These are phyloP conservation scores for Scalesia atractyloides DNA, from an alignment of 129 eudicot species.

Conservation along the genomic window DNA sequence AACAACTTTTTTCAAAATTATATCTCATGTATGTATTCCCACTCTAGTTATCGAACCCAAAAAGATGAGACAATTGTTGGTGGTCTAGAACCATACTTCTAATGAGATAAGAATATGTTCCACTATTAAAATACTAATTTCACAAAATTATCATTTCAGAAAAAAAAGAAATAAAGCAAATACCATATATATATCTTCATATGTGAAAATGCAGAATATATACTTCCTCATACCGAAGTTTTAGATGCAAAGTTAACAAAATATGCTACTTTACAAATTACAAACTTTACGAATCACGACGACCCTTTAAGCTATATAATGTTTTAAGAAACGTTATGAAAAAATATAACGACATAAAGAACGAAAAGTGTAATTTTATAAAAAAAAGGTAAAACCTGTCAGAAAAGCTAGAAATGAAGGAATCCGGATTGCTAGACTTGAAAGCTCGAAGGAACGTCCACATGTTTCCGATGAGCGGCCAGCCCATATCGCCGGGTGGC, in stretches of 20 bases:
- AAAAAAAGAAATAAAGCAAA: not conserved
- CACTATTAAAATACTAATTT: constrained; percentile 11
- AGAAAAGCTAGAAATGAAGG: constrained; percentile 46
- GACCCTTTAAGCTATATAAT: not conserved
- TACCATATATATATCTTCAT: too few relatives aligned
- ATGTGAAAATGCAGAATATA: too few relatives aligned
- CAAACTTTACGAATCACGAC: not conserved
- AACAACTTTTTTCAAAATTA: not conserved
- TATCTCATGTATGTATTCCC: constrained; percentile 18
- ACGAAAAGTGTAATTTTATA: too few relatives aligned
- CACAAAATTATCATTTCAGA: not conserved
- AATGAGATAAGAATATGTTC: constrained; percentile 28
- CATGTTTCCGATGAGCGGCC: constrained; percentile 85
- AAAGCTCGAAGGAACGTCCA: constrained; percentile 84
- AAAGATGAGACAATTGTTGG: constrained; percentile 40
- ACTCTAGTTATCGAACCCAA: constrained; percentile 28
- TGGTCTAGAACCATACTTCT: constrained; percentile 28
- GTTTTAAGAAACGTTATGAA: too few relatives aligned
- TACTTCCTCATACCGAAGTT: too few relatives aligned
- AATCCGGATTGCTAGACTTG: constrained; percentile 72
- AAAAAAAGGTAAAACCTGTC: constrained; percentile 37
- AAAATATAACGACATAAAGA: too few relatives aligned
- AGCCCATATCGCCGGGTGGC: constrained; percentile 84
- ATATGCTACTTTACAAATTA: too few relatives aligned
- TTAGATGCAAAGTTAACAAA: too few relatives aligned